phyloP scores from a whole-genome alignment of 805 yeast species.

The Grigorovia humatica region DNA sequence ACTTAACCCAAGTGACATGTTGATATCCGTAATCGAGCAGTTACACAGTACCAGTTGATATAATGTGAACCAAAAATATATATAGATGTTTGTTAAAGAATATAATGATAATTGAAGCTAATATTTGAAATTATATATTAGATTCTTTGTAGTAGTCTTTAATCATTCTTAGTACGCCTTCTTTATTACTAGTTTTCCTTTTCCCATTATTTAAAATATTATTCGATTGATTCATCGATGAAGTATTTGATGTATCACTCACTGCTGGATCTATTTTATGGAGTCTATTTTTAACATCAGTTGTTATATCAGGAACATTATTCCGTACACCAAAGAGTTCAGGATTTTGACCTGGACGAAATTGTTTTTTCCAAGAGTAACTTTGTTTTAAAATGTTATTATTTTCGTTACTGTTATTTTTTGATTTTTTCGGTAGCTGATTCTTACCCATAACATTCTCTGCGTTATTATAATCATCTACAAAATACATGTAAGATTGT shows the following conservation, averaged over 20 bases:
- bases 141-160: conserved; percentile 62
- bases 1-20: no score
- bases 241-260: neutral
- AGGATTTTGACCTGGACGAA: conserved; percentile 24
- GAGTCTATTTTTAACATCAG: no score
- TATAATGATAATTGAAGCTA: neutral
- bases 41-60: no score
- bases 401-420: conserved; percentile 1
- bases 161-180: conserved; percentile 67
- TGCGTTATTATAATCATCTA: conserved; percentile 66
- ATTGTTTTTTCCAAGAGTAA: conserved; percentile 29
- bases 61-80: no score
- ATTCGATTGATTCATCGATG: neutral
- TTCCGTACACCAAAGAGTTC: conserved; percentile 15
- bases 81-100: no score
- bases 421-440: conserved; percentile 17
- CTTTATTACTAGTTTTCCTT: neutral
- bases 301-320: neutral
- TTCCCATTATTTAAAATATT: neutral
- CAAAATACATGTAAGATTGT: conserved; percentile 76
- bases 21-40: no score
- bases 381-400: conserved; percentile 7
- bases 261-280: no score
- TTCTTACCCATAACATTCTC: conserved; percentile 29
- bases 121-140: conserved; percentile 8